These are phyloP conservation scores for Drechmeria coniospora DNA, from an alignment of 2,329 filamentous ascomycete genomes.

Conservation along the genomic window DNA sequence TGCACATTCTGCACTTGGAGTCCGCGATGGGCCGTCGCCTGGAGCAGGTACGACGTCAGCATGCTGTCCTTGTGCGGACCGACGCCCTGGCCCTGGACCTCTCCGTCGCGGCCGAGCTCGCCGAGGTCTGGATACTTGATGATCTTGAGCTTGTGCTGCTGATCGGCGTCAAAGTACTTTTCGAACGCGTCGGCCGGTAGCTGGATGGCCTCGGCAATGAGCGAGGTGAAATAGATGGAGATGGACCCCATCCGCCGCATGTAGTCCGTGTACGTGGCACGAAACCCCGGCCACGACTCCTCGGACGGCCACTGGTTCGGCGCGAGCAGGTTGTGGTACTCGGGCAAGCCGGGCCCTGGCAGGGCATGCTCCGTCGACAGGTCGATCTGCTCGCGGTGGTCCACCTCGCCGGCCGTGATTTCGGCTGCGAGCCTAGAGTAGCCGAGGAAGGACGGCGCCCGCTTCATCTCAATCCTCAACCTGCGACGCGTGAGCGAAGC, in stretches of 20 bases:
- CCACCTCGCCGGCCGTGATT: slow-evolving; percentile 57
- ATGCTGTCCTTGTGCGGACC: slow-evolving; percentile 78
- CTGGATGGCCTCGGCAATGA: slow-evolving; percentile 73
- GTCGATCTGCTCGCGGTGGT: slow-evolving; percentile 79
- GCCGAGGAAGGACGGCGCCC: slow-evolving; percentile 55
- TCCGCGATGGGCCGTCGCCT: slow-evolving; percentile 60
- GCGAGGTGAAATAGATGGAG: slow-evolving; percentile 57
- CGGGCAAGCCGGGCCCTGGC: slow-evolving; percentile 45
- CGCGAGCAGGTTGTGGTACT: slow-evolving; percentile 62
- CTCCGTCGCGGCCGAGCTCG: slow-evolving; percentile 34
- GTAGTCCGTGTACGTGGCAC: slow-evolving; percentile 55
- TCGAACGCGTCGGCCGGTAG: slow-evolving; percentile 55
- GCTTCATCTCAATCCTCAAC: slow-evolving; percentile 57
- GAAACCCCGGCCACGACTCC: slow-evolving; percentile 49
- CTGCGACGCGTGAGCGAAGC: slow-evolving; percentile 15
- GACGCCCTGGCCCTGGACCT: slow-evolving; percentile 40
- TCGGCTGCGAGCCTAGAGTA: slow-evolving; percentile 52
- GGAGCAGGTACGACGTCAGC: slow-evolving; percentile 67
- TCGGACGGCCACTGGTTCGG: slow-evolving; percentile 67
- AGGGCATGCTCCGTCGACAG: slow-evolving; percentile 63
- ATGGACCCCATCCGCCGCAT: slow-evolving; percentile 60
- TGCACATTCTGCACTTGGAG: slow-evolving; percentile 70
- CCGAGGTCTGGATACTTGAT: slow-evolving; percentile 67
- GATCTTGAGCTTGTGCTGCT: slow-evolving; percentile 82
- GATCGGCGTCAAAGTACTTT: slow-evolving; percentile 58